These are phyloP conservation scores for Dioscorea dumetorum DNA, from an alignment of 106 monocot species.

Conservation along the genomic window DNA sequence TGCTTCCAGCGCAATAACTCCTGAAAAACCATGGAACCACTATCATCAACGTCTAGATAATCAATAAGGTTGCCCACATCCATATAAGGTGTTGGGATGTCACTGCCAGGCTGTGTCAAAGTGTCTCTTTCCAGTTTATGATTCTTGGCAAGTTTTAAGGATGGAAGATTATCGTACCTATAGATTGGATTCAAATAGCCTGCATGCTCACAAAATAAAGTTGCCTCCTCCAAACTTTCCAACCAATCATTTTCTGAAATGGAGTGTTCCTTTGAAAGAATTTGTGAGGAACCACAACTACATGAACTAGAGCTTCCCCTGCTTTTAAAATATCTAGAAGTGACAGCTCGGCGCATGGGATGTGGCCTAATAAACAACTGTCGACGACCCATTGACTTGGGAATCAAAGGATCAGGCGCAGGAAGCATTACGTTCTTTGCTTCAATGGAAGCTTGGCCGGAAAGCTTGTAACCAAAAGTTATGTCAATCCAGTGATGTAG, in stretches of 20 bases:
- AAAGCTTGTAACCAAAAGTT: slow-evolving; percentile 94
- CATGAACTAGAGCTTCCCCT: slow-evolving; percentile 1
- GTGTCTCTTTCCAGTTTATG: slow-evolving; percentile 4
- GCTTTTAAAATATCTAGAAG: slow-evolving; percentile 8
- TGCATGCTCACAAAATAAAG: slow-evolving; percentile 56
- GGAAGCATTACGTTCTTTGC: slow-evolving; percentile 97
- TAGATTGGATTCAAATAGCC: slow-evolving; percentile 56
- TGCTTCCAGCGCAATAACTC: slow-evolving; percentile 67
- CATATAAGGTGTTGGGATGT: slow-evolving; percentile 19
- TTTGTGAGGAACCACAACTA: slow-evolving; percentile 5
- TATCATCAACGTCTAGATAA: slow-evolving; percentile 60
- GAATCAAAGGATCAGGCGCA: slow-evolving; percentile 48
- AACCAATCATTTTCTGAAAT: slow-evolving; percentile 36
- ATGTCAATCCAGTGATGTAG: slow-evolving; percentile 99
- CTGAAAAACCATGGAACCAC: slow-evolving; percentile 38
- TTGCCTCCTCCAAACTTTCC: slow-evolving; percentile 67
- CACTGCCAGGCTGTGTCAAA: slow-evolving; percentile 1
- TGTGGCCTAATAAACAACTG: slow-evolving; percentile 84
- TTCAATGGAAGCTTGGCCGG: slow-evolving; percentile 62
- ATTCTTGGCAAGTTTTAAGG: neutral
- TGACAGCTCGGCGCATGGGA: slow-evolving; percentile 48
- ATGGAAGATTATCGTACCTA: slow-evolving; percentile 12
- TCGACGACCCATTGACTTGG: slow-evolving; percentile 65
- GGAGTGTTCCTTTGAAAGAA: slow-evolving; percentile 1
- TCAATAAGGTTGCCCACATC: slow-evolving; percentile 51